Percentiles rank a stretch among this genome's conserved stretches.
These are phyloP conservation scores for Zanthoxylum bungeanum DNA, from an alignment of 345 rosid species.

Conservation along the genomic window DNA sequence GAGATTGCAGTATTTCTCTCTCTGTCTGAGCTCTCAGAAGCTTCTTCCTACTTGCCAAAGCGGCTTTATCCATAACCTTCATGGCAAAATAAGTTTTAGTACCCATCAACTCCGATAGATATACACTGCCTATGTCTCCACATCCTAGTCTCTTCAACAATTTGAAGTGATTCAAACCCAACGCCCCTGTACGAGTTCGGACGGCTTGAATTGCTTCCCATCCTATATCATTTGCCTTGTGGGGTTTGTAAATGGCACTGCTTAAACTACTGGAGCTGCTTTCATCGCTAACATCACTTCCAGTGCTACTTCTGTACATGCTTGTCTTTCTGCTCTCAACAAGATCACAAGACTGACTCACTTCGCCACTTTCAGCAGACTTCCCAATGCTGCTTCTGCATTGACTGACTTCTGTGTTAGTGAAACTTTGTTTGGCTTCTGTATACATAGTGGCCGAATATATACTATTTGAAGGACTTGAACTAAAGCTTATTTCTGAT, in stretches of 20 bases:
- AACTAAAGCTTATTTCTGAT: slow-evolving; percentile 39
- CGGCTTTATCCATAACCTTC: slow-evolving; percentile 79
- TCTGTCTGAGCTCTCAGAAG: slow-evolving; percentile 87
- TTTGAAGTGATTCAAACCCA: slow-evolving; percentile 63
- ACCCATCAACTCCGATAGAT: slow-evolving; percentile 76
- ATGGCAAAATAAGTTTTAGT: slow-evolving; percentile 68
- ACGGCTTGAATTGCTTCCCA: slow-evolving; percentile 91
- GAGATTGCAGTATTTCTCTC: slow-evolving; percentile 75
- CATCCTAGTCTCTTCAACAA: slow-evolving; percentile 58
- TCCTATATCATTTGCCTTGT: slow-evolving; percentile 73
- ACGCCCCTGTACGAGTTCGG: slow-evolving; percentile 39
- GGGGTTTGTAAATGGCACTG: slow-evolving; percentile 67
- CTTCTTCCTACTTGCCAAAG: slow-evolving; percentile 78
- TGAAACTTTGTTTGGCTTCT: slow-evolving; percentile 79
- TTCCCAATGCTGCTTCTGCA: slow-evolving; percentile 49
- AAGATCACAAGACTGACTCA: slow-evolving; percentile 36
- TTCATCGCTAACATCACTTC: slow-evolving; percentile 87
- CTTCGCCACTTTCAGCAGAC: slow-evolving; percentile 34
- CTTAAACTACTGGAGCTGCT: slow-evolving; percentile 82
- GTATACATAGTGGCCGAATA: slow-evolving; percentile 47
- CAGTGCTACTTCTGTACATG: slow-evolving; percentile 72
- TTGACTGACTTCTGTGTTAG: slow-evolving; percentile 67
- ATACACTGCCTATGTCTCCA: slow-evolving; percentile 87
- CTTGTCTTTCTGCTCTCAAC: slow-evolving; percentile 65
- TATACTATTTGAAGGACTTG: slow-evolving; percentile 64